Evolutionary conservation across 495 filamentous ascomycete species (phyloP).

Genomic region (Daldinia concentrica): DNA sequence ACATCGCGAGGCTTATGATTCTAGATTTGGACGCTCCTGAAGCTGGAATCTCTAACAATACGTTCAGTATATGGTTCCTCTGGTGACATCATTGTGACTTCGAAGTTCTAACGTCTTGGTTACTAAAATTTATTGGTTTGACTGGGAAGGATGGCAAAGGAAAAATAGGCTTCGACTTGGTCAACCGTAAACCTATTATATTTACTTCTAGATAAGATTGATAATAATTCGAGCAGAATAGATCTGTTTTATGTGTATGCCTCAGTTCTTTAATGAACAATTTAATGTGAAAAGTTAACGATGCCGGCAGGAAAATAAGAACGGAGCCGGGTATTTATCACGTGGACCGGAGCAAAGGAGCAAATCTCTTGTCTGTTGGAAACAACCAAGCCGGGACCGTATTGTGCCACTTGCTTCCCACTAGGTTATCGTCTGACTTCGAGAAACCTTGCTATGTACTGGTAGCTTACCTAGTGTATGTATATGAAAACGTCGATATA

Average conservation of each 20-base stretch:
- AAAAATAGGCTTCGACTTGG: conserved; percentile 2
- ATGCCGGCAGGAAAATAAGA: neutral
- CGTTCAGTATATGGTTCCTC: neutral
- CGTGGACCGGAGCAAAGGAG: neutral
- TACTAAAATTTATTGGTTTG: neutral
- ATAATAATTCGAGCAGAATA: neutral
- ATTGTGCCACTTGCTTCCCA: neutral
- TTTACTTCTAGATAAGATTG: neutral
- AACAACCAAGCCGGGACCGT: neutral
- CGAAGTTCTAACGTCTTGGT: neutral
- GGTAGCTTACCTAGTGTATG: too few relatives aligned
- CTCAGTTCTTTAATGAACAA: neutral
- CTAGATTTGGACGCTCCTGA: neutral
- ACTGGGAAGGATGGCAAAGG: conserved; percentile 1
- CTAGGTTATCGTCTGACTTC: neutral
- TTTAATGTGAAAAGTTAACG: neutral
- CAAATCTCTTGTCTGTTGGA: neutral
- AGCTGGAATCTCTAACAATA: neutral
- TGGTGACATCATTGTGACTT: conserved; percentile 24
- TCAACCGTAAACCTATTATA: neutral
- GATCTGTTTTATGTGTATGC: neutral
- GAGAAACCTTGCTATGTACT: neutral
- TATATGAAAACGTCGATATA: neutral
- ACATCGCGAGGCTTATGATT: neutral
- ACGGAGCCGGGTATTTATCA: neutral